Conservation (phyloP, 163 green algal species). For the Scenedesmus sp. region DNA sequence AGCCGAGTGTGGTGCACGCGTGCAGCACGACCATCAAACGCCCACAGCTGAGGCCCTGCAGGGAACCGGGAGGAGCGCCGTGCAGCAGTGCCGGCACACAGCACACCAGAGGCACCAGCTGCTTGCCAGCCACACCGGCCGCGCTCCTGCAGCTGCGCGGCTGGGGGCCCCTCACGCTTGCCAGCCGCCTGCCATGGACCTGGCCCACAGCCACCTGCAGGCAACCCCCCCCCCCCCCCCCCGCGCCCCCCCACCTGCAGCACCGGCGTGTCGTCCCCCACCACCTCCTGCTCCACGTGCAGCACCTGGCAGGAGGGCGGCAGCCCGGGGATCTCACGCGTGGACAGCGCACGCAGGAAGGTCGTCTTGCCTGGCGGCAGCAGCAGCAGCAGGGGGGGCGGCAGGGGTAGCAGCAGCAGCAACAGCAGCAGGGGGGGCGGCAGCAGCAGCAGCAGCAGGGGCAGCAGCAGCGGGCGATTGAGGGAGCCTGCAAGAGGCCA, state of each 20-base stretch:
- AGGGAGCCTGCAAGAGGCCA: no score
- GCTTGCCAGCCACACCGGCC: not conserved
- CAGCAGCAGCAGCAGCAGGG: constrained; percentile 12
- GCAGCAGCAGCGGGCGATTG: not conserved
- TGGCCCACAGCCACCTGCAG: not conserved
- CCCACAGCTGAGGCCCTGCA: no score
- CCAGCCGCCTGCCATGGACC: not conserved
- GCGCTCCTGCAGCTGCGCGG: not conserved
- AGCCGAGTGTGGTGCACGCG: no score
- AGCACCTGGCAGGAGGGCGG: constrained; percentile 84
- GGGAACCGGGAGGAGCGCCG: not conserved
- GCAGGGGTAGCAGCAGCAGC: constrained; percentile 13
- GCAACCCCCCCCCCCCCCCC: not conserved
- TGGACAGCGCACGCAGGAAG: constrained; percentile 85
- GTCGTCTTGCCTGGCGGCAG: constrained; percentile 88
- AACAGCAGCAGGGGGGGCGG: not conserved
- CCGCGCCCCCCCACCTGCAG: constrained; percentile 67
- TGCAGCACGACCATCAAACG: no score
- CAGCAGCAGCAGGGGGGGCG: not conserved
- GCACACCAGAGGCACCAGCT: not conserved
- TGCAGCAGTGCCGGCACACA: not conserved
- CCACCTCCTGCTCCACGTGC: constrained; percentile 95
- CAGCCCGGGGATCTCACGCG: constrained; percentile 85
- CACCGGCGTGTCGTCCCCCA: constrained; percentile 88
- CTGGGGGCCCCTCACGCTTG: no score